phyloP scores from a whole-genome alignment of 2,329 filamentous ascomycete genomes.

The Beauveria scarabaeidicola region DNA sequence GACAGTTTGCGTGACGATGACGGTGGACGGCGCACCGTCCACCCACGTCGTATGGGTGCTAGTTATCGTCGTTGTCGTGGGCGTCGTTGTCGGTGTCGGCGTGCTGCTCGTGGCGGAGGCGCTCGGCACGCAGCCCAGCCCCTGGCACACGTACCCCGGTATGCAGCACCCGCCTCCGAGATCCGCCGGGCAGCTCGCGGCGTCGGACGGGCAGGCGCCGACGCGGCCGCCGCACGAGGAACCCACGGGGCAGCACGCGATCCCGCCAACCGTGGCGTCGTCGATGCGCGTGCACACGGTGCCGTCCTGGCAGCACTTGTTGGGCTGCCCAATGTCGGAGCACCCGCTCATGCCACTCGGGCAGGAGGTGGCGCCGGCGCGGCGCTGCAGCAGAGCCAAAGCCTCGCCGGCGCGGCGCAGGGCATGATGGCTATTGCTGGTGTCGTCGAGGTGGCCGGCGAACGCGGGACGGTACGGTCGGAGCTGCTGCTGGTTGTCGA shows the following conservation, averaged over 20 bases:
- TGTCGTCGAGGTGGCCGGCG: slow-evolving; percentile 34
- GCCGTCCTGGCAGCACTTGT: slow-evolving; percentile 63
- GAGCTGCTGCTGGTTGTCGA: slow-evolving; percentile 9
- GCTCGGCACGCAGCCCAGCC: slow-evolving; percentile 51
- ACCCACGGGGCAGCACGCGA: slow-evolving; percentile 68
- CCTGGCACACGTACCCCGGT: slow-evolving; percentile 59
- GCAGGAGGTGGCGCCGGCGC: slow-evolving; percentile 50
- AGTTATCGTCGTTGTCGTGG: slow-evolving; percentile 25
- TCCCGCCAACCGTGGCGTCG: slow-evolving; percentile 54
- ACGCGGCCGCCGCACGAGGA: slow-evolving; percentile 55
- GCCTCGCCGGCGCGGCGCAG: slow-evolving; percentile 36
- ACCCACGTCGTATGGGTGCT: slow-evolving; percentile 31
- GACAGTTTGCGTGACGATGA: slow-evolving; percentile 28
- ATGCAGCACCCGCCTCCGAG: slow-evolving; percentile 71
- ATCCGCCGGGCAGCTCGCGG: slow-evolving; percentile 55
- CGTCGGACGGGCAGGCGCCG: slow-evolving; percentile 50
- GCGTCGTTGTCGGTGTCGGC: slow-evolving; percentile 8
- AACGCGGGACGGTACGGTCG: slow-evolving; percentile 41
- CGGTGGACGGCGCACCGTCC: slow-evolving; percentile 29
- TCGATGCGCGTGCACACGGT: slow-evolving; percentile 58
- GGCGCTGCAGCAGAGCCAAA: slow-evolving; percentile 41
- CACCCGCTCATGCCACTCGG: slow-evolving; percentile 60
- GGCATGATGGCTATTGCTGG: slow-evolving; percentile 11
- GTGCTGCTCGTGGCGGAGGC: slow-evolving; percentile 21
- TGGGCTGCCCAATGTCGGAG: slow-evolving; percentile 51